Base-by-base conservation (phyloP, 2,329 filamentous ascomycete species). In the Paramyrothecium sp. region DNA sequence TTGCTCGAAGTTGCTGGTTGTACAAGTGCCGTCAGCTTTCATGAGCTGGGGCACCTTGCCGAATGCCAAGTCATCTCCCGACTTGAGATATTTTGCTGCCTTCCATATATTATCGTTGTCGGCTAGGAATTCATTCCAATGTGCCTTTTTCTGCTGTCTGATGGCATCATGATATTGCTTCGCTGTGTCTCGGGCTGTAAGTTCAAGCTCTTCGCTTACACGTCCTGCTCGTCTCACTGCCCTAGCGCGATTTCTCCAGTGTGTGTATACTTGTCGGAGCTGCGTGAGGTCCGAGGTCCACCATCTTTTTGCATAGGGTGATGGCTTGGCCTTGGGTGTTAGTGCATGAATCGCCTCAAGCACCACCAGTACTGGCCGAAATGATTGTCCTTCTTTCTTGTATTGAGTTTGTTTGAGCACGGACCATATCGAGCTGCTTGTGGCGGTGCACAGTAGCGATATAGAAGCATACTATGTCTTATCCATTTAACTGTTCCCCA, bases 51-150 rank as follows among this genome's bases (percentile, higher is more conserved):
- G 48, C 3, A 56, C 49, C 41, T 47, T 56, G 34, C 54, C 49
- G 49, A 65, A 65, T 21, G 60, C 62, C 17, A 60, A 55, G 3
- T 51, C 54, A 51, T 60, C 54, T 30, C 54, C 49, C 3, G 53
- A 54, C 30, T 61, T 50, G 19, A 67, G 53, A 33, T 67, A 67
- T 53, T 62, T 65, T 2, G 63, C 62, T 13, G 63, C 63, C 50
- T 66, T 58, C 63, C 56, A 67, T 51, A 66, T 66, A 22, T 67
- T 38, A 16, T 38, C 33, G 16, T 38, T 38, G 16, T 38, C 33
- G 33, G 33, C 33, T 8, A 38, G 33, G 16, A 52, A 52, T n/a
- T 34, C 50, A n/a, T 52, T 12, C 50, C 26, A 52, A 26, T 52
- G 50, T n/a, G 10, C 20, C 26, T 52, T 52, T 19, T 38, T 52